Base-by-base conservation (phyloP, 805 yeast genomes). In the Candida schatavii region DNA sequence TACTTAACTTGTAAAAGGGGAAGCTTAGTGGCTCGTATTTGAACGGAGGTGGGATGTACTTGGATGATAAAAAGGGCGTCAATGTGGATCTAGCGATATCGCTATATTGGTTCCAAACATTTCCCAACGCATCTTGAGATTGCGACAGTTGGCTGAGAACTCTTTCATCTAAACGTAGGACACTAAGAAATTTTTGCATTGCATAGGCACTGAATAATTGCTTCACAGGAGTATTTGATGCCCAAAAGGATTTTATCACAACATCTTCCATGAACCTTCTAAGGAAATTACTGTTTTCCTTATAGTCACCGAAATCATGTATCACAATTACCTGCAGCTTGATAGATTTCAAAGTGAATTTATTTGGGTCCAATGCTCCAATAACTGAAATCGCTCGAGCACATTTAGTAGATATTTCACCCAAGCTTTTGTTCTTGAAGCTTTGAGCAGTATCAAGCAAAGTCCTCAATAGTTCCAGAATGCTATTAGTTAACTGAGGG, bases 131-230 rank as follows among this genome's bases (percentile, higher is more conserved):
- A 13, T 56, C 58, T 35, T 55, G 53, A 21, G 52, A 46, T 13
- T 42, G 34, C 5, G 32, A 29, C 15, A 18, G n/a, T 14, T 15
- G 11, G 17, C 46, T 47, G 9, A 57, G 42, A 2, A 62, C 54
- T 14, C 48, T 46, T 2, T 49, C 49, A 34, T 62, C 66, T 18
- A 81, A 61, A 2, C 77, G 81, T 55, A 88, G 72, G 13, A 80
- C 74, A 48, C 80, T 80, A 39, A 93, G 63, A 37, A 83, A 81
- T 47, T 88, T 93, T 58, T 93, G 99, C 78, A 93, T 87, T 0
- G 91, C 85, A 59, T 78, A 85, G 0, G 97, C 96, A 27, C 89
- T 72, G 55, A 84, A 86, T 44, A 86, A 71, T 59, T 93, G 99
- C 37, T 80, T 78, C 18, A 79, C 77, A 0, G 98, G 96, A 55